Evolutionary conservation across 352 stramenopile genomes (phyloP).

Genomic region (Blastocystis sp.): DNA sequence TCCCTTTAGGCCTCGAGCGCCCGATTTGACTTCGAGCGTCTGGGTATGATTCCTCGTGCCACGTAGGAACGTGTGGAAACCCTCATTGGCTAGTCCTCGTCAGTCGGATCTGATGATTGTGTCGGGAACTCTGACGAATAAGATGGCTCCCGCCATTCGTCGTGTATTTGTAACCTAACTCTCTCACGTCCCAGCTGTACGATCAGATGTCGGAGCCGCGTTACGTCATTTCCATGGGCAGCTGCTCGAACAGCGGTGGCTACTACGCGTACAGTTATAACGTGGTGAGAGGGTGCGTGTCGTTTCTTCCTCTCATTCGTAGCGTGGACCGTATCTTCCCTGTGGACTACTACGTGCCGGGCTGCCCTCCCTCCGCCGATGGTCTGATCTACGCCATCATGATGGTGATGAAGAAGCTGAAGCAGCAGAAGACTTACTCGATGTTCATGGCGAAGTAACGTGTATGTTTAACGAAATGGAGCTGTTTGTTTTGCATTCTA

Average conservation of each 20-base stretch:
- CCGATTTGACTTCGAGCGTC: conserved; percentile 93
- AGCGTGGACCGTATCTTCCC: conserved; percentile 76
- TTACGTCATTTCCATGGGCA: conserved; percentile 95
- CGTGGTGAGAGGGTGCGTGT: conserved; percentile 86
- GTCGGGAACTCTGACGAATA: conserved; percentile 95
- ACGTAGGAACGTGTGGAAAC: conserved; percentile 59
- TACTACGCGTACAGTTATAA: conserved; percentile 95
- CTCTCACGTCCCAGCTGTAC: conserved; percentile 70
- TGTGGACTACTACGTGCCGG: conserved; percentile 98
- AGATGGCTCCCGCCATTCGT: conserved; percentile 93
- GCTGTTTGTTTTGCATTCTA: background rate
- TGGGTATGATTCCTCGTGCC: conserved; percentile 93
- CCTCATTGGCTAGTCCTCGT: conserved; percentile 65
- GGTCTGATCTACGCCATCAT: conserved; percentile 91
- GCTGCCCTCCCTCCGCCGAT: conserved; percentile 92
- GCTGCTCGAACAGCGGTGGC: conserved; percentile 88
- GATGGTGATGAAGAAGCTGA: conserved; percentile 98
- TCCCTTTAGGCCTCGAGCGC: conserved; percentile 55
- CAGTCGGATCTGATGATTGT: conserved; percentile 98
- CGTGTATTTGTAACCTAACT: conserved; percentile 56
- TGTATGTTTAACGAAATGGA: conserved; percentile 17
- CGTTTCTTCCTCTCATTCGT: background rate
- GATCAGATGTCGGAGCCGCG: conserved; percentile 97
- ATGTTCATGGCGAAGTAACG: conserved; percentile 51
- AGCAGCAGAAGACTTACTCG: conserved; percentile 79